Evolutionary conservation across 768 basidiomycete species (phyloP).

Genomic region (Pulveroboletus sp.): DNA sequence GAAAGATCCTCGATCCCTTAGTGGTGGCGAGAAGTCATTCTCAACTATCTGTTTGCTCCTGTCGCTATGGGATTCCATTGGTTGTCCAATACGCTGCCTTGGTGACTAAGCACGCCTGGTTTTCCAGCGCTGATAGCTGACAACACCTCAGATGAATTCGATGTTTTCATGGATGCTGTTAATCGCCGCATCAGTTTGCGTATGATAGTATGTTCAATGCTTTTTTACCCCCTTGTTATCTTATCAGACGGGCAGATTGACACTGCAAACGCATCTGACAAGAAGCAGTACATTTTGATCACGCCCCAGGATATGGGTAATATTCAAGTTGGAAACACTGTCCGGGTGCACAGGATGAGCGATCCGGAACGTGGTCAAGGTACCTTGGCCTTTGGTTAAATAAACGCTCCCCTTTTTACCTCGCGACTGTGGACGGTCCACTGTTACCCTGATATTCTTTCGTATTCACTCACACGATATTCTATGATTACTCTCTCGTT

Average conservation of each 20-base stretch:
- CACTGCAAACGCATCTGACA: slow-evolving; percentile 79
- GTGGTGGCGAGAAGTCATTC: slow-evolving; percentile 96
- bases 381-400: slow-evolving; percentile 34
- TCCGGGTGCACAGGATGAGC: slow-evolving; percentile 71
- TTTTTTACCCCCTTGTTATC: background rate
- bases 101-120: slow-evolving; percentile 40
- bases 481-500: background rate
- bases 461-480: slow-evolving; percentile 2
- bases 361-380: slow-evolving; percentile 73
- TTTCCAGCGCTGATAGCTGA: slow-evolving; percentile 6
- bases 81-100: slow-evolving; percentile 89
- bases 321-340: slow-evolving; percentile 59
- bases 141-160: slow-evolving; percentile 75
- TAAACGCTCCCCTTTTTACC: background rate
- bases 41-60: slow-evolving; percentile 91
- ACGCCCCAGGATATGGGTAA: slow-evolving; percentile 93
- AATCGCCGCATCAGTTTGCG: slow-evolving; percentile 91
- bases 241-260: slow-evolving; percentile 56
- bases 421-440: background rate
- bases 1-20: slow-evolving; percentile 81
- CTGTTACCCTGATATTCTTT: background rate
- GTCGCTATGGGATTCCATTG: slow-evolving; percentile 95
- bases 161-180: slow-evolving; percentile 96
- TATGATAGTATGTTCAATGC: slow-evolving; percentile 67
- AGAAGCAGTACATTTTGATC: slow-evolving; percentile 92